Evolutionary conservation across 2,329 filamentous ascomycete species (phyloP), one percentile per base, ranked within the genome.

Genomic region (Gaeumannomyces tritici): DNA sequence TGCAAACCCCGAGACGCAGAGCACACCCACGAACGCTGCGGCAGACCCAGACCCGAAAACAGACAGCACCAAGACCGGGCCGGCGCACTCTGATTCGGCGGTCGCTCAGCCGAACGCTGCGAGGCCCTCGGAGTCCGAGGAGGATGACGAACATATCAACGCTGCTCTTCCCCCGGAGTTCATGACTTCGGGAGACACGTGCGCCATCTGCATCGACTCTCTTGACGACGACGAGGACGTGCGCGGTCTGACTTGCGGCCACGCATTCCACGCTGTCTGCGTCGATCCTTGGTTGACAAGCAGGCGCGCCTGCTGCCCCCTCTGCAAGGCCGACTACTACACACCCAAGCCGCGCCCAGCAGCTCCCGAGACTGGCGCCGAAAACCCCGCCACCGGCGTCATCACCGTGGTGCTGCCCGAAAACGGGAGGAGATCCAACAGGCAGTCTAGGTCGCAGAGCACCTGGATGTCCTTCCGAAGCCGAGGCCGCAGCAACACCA

Each of bases 321-420:
- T 99, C 8, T 99, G 95, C 81, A 99, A 99, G 77, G 91, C 93
- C 55, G 95, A 99, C 72, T 99, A 98, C 74, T 98, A 96, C 74
- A 88, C 91, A 3, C 93, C 95, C 0, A 98, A 98, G 76, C 91
- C 92, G 60, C 89, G 91, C 21, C 31, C 57, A 97, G 76, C 90
- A 91, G 61, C 89, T 27, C 29, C 80, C 89, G 3, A 72, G 74
- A 12, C 74, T 79, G 42, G 74, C 24, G 71, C 69, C 47, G 73
- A 76, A 28, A 75, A 75, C 47, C 65, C 71, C 15, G 71, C 28
- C 31, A 60, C 73, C 15, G 70, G 68, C 61, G 66, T 68, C 6
- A 65, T 69, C 62, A 71, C 64, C 64, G 70, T 68, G 62, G 71
- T 63, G 28, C 66, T 68, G 56, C 65, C 63, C 35, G 65, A 63